Percentiles rank a stretch among this genome's conserved stretches.
Conservation (phyloP, 345 rosid genomes). For the Durio zibethinus region DNA sequence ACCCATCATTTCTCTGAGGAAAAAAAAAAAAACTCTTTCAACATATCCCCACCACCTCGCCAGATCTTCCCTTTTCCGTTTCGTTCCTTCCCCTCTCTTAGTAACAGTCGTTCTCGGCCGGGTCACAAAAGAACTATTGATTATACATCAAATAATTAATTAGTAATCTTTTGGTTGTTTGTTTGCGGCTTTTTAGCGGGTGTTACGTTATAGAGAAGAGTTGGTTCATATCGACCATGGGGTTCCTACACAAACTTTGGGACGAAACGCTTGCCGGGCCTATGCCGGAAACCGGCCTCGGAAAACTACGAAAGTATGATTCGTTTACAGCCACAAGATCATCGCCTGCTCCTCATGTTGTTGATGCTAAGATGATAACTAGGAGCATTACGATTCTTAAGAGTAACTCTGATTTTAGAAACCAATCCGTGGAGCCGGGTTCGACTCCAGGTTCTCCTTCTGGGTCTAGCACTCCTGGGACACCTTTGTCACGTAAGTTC, state of each 20-base stretch:
- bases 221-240: constrained; percentile 37
- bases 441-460: constrained; percentile 39
- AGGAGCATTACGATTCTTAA: constrained; percentile 64
- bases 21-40: neutral
- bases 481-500: constrained; percentile 54
- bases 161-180: neutral
- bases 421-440: constrained; percentile 32
- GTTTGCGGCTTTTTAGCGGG: constrained; percentile 30
- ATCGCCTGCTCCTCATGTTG: constrained; percentile 18
- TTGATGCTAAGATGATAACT: constrained; percentile 27
- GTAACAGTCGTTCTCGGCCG: constrained; percentile 47
- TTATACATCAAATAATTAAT: neutral
- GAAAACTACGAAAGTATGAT: constrained; percentile 50
- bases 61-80: constrained; percentile 25
- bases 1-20: constrained; percentile 5
- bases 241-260: constrained; percentile 80
- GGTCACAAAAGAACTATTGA: constrained; percentile 6
- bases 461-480: constrained; percentile 38
- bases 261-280: constrained; percentile 96
- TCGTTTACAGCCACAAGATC: constrained; percentile 44
- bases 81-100: constrained; percentile 38
- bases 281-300: constrained; percentile 64
- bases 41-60: constrained; percentile 23
- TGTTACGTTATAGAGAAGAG: constrained; percentile 33
- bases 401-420: constrained; percentile 28